Conservation (phyloP, 495 filamentous ascomycete genomes). For the Penicillium roqueforti region DNA sequence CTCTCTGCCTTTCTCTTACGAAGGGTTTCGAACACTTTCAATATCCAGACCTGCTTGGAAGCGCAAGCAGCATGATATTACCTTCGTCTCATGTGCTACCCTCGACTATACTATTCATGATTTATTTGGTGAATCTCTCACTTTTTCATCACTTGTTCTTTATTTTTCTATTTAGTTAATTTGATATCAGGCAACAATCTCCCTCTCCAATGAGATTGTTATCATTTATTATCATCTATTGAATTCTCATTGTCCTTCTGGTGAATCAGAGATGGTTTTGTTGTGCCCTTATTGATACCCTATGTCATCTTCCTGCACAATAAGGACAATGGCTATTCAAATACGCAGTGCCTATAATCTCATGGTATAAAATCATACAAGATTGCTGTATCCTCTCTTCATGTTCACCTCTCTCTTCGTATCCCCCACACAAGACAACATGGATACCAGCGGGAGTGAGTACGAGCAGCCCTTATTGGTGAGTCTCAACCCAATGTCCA, state of each 20-base stretch:
- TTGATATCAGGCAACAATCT: not conserved
- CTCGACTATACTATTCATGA: not conserved
- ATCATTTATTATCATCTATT: not conserved
- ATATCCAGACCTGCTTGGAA: constrained; percentile 11
- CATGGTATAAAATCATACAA: not conserved
- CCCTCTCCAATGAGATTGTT: not conserved
- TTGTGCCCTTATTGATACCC: not conserved
- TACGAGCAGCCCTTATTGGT: not conserved
- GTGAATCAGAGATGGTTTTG: not conserved
- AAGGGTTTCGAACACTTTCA: constrained; percentile 31
- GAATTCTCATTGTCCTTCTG: not conserved
- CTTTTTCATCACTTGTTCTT: not conserved
- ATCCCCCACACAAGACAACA: not conserved
- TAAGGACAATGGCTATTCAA: not conserved
- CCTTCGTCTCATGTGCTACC: not conserved
- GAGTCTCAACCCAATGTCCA: not conserved
- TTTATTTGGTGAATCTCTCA: not conserved
- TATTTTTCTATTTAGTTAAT: too few species aligned
- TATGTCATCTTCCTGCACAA: not conserved
- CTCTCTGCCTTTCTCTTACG: constrained; percentile 27
- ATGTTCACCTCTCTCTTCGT: not conserved
- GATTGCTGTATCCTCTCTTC: not conserved
- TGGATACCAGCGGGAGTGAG: not conserved
- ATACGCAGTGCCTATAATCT: too few species aligned
- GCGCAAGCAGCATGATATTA: not conserved